Conservation (phyloP, 768 basidiomycete genomes). For the Dacryopinax primogenitus region DNA sequence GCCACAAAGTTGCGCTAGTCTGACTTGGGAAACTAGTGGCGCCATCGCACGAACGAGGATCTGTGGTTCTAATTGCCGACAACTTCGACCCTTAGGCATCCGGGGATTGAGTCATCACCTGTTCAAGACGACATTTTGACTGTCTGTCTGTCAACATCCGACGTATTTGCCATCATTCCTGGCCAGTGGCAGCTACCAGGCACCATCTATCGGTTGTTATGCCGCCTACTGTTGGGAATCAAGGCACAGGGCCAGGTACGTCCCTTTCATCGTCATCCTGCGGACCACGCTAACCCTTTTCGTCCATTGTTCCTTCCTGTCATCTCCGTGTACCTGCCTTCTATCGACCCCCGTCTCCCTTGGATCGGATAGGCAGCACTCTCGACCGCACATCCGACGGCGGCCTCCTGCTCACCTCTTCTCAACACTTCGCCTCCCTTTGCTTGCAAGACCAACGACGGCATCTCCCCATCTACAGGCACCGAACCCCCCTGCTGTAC, state of each 20-base stretch:
- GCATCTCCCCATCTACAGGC: constrained; percentile 78
- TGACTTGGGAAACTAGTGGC: too few species aligned
- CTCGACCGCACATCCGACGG: constrained; percentile 77
- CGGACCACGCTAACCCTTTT: background rate
- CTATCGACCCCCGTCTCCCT: background rate
- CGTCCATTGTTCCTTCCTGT: background rate
- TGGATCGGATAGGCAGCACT: constrained; percentile 43
- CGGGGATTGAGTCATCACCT: too few species aligned
- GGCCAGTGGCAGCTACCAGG: background rate
- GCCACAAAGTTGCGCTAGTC: too few species aligned
- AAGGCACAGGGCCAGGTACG: constrained; percentile 57
- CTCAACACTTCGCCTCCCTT: constrained; percentile 40
- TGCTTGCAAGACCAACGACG: constrained; percentile 67
- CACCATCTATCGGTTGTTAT: background rate
- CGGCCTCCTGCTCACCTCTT: constrained; percentile 55
- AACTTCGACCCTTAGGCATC: too few species aligned
- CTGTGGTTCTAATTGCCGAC: too few species aligned
- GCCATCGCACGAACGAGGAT: too few species aligned
- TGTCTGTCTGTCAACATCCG: too few species aligned
- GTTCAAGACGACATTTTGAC: too few species aligned
- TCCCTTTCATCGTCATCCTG: background rate
- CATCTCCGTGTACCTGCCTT: background rate
- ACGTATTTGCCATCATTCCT: too few species aligned
- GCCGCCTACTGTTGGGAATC: constrained; percentile 48
- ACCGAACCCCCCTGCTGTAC: constrained; percentile 56